Evolutionary conservation across 2,329 filamentous ascomycete species (phyloP).

Genomic region (Trichoderma simmonsii): DNA sequence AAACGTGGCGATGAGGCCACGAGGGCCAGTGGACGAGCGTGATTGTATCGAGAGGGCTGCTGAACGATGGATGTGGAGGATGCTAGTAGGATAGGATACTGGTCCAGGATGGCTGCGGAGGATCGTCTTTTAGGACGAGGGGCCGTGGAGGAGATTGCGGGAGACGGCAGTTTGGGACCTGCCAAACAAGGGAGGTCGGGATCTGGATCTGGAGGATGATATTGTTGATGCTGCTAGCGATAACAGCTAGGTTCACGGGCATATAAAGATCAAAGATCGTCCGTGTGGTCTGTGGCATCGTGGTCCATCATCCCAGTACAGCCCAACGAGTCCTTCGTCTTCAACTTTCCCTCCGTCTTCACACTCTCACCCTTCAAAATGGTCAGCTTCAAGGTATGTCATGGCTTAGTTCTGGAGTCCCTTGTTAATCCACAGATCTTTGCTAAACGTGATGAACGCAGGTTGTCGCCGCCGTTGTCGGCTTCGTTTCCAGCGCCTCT

Average conservation of each 20-base stretch:
- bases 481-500: slow-evolving; percentile 12
- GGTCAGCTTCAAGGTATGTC: slow-evolving; percentile 15
- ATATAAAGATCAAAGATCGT: not conserved
- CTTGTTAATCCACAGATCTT: not conserved
- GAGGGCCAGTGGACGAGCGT: slow-evolving; percentile 5
- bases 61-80: not conserved
- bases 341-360: not conserved
- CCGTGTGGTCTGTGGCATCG: not conserved
- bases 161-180: slow-evolving; percentile 1
- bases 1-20: not conserved
- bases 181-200: slow-evolving; percentile 8
- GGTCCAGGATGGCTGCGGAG: not conserved
- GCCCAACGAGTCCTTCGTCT: not conserved
- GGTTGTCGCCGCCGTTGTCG: slow-evolving; percentile 10
- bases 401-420: not conserved
- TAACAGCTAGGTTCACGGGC: not conserved
- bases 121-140: not conserved
- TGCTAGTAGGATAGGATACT: not conserved
- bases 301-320: not conserved
- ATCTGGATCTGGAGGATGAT: not conserved
- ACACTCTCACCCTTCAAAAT: not conserved
- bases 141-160: not conserved
- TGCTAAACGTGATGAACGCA: not conserved
- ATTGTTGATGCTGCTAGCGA: not conserved
- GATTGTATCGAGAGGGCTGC: not conserved